These are phyloP conservation scores for Colletotrichum orbiculare DNA, from an alignment of 2,329 filamentous ascomycete species.

Conservation along the genomic window DNA sequence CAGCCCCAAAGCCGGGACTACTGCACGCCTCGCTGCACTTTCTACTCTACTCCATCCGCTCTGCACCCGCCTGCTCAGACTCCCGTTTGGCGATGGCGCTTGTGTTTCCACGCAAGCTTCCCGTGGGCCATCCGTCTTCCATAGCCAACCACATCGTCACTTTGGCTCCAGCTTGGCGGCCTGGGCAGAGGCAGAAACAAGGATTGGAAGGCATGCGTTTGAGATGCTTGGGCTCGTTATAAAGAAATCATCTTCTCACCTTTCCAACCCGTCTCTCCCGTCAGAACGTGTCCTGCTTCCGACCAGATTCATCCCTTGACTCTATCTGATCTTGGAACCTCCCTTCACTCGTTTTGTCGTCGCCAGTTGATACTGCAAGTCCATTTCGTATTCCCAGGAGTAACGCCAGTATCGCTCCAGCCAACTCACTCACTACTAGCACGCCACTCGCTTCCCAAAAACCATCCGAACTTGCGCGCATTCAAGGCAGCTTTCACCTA, in stretches of 20 bases:
- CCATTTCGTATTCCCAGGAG: conserved; percentile 5
- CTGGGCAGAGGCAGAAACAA: conserved; percentile 28
- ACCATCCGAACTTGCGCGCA: no score
- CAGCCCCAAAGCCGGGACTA: conserved; percentile 36
- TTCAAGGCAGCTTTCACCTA: conserved; percentile 1
- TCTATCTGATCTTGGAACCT: conserved; percentile 7
- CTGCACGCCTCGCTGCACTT: conserved; percentile 31
- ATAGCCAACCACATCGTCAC: conserved; percentile 18
- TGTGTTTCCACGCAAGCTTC: neutral
- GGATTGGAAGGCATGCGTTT: conserved; percentile 30
- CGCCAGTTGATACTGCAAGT: neutral
- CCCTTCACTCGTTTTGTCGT: conserved; percentile 30
- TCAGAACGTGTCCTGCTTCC: conserved; percentile 20
- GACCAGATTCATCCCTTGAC: conserved; percentile 29
- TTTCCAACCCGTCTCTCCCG: conserved; percentile 6
- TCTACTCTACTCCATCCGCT: neutral
- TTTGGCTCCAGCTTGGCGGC: conserved; percentile 30
- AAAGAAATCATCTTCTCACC: conserved; percentile 31
- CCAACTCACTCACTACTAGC: neutral
- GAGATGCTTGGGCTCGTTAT: conserved; percentile 17
- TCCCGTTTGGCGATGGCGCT: conserved; percentile 26
- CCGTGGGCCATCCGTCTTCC: neutral
- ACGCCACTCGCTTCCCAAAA: no score
- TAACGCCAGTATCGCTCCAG: conserved; percentile 7
- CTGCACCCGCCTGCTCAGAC: conserved; percentile 1